Evolutionary conservation across 1,139 yeast genomes (phyloP), one percentile per base, ranked within the genome.

Genomic region (Geotrichum reessii): DNA sequence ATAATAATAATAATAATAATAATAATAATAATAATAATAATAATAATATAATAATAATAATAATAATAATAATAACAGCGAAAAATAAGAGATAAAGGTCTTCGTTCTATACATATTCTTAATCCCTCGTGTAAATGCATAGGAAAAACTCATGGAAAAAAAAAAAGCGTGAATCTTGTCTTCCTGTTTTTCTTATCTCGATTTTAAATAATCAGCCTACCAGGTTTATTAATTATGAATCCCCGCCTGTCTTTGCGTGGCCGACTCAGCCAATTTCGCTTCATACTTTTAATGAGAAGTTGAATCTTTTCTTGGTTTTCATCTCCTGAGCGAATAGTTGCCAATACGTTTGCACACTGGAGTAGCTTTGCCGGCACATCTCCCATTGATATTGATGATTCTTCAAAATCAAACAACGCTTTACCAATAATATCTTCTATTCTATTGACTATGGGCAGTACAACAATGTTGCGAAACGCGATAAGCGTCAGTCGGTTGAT

Each of bases 341-440:
- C 76, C 28, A 85, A 67, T 40, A 81, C 73, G n/a, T 84, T 82
- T 62, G 83, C 77, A 64, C 89, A 84, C 65, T 83, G 87, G 19
- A 82, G 68, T 47, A 84, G 65, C 11, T 76, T 71, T 31, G 76
- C 68, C 7, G 72, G 68, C 63, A 75, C 63, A 66, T 76, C 68
- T 17, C 70, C 60, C 21, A 64, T 63, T 27, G 62, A 31, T 62
- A 53, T 42, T 11, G 63, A 52, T n/a, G 59, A 53, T 28, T 58
- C 63, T 22, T 59, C 64, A 57, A 64, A 63, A 46, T 64, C 64
- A 22, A 64, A 24, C 19, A 53, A 57, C 17, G 53, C 54, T 19
- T 54, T 50, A 5, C 50, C 21, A 2, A 58, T 53, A 48, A 52
- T 42, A 17, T n/a, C 52, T 61, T 84, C 73, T 62, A 84, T 78